phyloP scores from a whole-genome alignment of 352 stramenopile genomes.

The Phytophthora sojae region DNA sequence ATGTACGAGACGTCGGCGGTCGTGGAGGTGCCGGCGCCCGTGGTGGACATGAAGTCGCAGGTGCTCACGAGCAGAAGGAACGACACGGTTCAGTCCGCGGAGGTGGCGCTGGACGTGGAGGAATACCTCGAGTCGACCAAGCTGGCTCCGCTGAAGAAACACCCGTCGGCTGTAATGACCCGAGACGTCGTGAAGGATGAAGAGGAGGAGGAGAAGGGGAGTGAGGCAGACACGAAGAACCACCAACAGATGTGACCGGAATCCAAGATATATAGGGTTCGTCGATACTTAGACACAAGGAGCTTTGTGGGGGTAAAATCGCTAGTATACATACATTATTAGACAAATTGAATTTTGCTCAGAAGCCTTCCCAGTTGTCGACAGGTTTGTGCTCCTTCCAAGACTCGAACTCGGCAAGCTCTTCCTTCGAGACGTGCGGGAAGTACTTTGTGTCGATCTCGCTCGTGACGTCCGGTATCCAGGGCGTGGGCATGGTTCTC shows the following conservation, averaged over 20 bases:
- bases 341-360: conserved; percentile 1
- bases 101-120: conserved; percentile 53
- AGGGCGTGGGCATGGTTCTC: conserved; percentile 46
- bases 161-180: conserved; percentile 48
- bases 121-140: conserved; percentile 37
- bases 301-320: conserved; percentile 10
- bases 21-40: conserved; percentile 48
- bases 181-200: conserved; percentile 43
- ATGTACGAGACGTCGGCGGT: conserved; percentile 65
- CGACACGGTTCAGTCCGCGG: conserved; percentile 30
- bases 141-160: conserved; percentile 52
- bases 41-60: conserved; percentile 53
- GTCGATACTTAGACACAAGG: background rate
- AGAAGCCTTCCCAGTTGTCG: conserved; percentile 56
- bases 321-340: conserved; percentile 37
- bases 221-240: conserved; percentile 17
- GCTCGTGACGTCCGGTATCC: conserved; percentile 49
- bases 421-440: conserved; percentile 36
- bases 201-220: conserved; percentile 46
- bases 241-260: conserved; percentile 4
- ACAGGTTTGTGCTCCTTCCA: conserved; percentile 42
- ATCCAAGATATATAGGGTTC: background rate
- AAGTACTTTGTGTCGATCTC: conserved; percentile 56
- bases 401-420: conserved; percentile 44
- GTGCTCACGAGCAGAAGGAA: conserved; percentile 34